Evolutionary conservation across 805 yeast species (phyloP).

Genomic region (Ogataea naganishii): DNA sequence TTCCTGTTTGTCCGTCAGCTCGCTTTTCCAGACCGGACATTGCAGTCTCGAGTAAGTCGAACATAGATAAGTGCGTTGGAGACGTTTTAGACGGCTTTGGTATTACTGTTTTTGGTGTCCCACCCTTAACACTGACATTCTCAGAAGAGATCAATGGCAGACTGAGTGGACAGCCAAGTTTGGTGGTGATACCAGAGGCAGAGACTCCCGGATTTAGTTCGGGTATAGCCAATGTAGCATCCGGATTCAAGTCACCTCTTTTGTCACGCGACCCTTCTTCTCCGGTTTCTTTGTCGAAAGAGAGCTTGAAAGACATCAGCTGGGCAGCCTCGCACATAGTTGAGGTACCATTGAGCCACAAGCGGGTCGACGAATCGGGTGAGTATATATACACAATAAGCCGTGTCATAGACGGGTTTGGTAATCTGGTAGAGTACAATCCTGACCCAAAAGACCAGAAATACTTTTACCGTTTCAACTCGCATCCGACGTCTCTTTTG

Average conservation of each 20-base stretch:
- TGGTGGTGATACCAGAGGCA: conserved; percentile 33
- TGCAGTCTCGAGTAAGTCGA: conserved; percentile 19
- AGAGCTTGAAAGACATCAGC: conserved; percentile 29
- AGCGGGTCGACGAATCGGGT: conserved; percentile 31
- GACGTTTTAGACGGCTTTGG: conserved; percentile 35
- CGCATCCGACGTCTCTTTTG: conserved; percentile 49
- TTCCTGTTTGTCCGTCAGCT: conserved; percentile 77
- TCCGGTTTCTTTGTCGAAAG: conserved; percentile 14
- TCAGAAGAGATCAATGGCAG: conserved; percentile 32
- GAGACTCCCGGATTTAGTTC: conserved; percentile 3
- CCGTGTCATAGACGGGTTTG: conserved; percentile 58
- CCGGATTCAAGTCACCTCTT: conserved; percentile 41
- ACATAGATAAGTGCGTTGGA: conserved; percentile 53
- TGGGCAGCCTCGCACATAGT: conserved; percentile 24
- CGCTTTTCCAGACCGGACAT: conserved; percentile 28
- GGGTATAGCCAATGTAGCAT: not conserved
- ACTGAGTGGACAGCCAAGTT: conserved; percentile 18
- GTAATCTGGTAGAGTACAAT: conserved; percentile 42
- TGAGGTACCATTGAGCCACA: conserved; percentile 18
- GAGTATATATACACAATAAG: conserved; percentile 47
- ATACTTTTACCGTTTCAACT: conserved; percentile 36
- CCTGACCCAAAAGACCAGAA: conserved; percentile 25
- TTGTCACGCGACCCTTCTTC: conserved; percentile 21
- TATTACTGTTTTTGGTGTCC: conserved; percentile 61
- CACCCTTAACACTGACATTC: conserved; percentile 61